These are phyloP conservation scores for Colletotrichum ledebouriae DNA, from an alignment of 2,329 filamentous ascomycete genomes.

Conservation along the genomic window DNA sequence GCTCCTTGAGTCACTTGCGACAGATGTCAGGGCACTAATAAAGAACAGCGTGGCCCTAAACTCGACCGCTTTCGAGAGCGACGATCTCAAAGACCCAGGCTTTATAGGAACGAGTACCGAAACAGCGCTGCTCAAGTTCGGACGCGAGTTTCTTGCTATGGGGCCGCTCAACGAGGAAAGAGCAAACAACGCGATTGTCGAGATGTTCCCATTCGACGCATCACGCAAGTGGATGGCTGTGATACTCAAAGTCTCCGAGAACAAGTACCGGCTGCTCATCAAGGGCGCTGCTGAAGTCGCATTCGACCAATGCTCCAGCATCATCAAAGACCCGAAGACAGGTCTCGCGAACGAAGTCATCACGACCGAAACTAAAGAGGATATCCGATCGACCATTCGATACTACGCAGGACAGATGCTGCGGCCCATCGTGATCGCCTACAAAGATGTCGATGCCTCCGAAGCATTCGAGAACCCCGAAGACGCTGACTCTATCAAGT, in stretches of 20 bases:
- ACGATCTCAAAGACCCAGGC: slow-evolving; percentile 50
- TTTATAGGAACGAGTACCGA: slow-evolving; percentile 70
- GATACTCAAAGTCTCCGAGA: slow-evolving; percentile 61
- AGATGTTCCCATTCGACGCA: slow-evolving; percentile 68
- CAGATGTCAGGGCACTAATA: slow-evolving; percentile 53
- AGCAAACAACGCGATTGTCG: slow-evolving; percentile 58
- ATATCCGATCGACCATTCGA: slow-evolving; percentile 52
- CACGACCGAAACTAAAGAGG: slow-evolving; percentile 49
- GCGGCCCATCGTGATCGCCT: slow-evolving; percentile 75
- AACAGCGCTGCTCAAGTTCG: slow-evolving; percentile 65
- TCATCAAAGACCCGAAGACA: slow-evolving; percentile 60
- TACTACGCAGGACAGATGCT: slow-evolving; percentile 76
- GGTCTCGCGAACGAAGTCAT: slow-evolving; percentile 48
- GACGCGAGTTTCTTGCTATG: slow-evolving; percentile 64
- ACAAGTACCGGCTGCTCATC: slow-evolving; percentile 64
- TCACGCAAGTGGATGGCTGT: slow-evolving; percentile 69
- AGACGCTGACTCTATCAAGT: slow-evolving; percentile 37
- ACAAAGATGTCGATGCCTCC: slow-evolving; percentile 71
- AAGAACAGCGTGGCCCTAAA: slow-evolving; percentile 60
- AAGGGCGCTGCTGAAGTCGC: slow-evolving; percentile 72
- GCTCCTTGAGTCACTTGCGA: slow-evolving; percentile 12
- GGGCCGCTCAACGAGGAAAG: slow-evolving; percentile 60
- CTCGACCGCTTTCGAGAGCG: slow-evolving; percentile 68
- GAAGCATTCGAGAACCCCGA: slow-evolving; percentile 38
- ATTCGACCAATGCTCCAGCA: slow-evolving; percentile 58